phyloP scores from a whole-genome alignment of 2,329 filamentous ascomycete species.

The Ophiostoma triangulosporum region DNA sequence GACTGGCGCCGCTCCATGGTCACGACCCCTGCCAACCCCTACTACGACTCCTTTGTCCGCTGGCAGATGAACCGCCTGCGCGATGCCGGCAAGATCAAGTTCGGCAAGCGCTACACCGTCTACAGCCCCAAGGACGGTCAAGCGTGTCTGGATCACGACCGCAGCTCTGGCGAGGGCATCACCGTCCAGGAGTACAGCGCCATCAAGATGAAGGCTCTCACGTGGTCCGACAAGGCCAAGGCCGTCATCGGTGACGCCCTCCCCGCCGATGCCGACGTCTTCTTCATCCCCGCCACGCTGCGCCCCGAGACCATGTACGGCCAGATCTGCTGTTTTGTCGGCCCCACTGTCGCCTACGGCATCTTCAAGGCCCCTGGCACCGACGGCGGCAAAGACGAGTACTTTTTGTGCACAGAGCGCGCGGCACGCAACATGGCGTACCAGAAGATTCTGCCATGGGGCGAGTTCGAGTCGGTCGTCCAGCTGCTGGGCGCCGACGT shows the following conservation, averaged over 20 bases:
- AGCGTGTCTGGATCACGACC: constrained; percentile 78
- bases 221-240: constrained; percentile 70
- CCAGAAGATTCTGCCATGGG: constrained; percentile 70
- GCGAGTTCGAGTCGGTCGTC: constrained; percentile 50
- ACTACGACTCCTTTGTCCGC: constrained; percentile 86
- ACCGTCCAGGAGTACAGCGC: constrained; percentile 86
- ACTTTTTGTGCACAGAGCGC: constrained; percentile 43
- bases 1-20: constrained; percentile 91
- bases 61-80: constrained; percentile 96
- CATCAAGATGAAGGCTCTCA: constrained; percentile 77
- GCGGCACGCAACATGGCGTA: constrained; percentile 93
- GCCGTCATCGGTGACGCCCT: constrained; percentile 63
- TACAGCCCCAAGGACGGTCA: constrained; percentile 64
- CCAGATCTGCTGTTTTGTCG: constrained; percentile 90
- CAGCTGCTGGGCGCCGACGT: constrained; percentile 67
- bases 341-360: constrained; percentile 78
- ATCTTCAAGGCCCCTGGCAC: constrained; percentile 50
- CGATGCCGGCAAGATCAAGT: constrained; percentile 83
- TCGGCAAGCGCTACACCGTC: constrained; percentile 44
- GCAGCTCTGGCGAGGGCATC: constrained; percentile 67
- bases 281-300: constrained; percentile 82
- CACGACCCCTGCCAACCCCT: constrained; percentile 92
- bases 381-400: constrained; percentile 47
- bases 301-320: constrained; percentile 98
- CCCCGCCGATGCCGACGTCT: constrained; percentile 65